Evolutionary conservation across 108 stramenopile species (phyloP), one percentile per base, ranked within the genome.

Genomic region (Nannochloropsis granulata): DNA sequence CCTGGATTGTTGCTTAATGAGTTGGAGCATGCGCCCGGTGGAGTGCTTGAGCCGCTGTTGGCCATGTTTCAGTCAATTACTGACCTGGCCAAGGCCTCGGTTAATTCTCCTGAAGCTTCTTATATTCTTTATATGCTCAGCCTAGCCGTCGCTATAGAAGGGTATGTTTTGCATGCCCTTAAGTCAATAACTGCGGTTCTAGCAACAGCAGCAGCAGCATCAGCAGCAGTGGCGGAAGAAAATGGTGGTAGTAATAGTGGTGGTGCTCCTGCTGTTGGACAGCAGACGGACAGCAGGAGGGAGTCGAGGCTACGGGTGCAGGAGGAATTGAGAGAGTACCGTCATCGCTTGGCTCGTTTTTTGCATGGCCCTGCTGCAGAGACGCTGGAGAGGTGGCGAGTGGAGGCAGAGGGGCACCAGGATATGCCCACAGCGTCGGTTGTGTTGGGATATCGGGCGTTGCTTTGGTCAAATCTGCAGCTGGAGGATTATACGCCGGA

Each of bases 81-180:
- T 79, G 84, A 84, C 34, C 34, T 84, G 12, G 84, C 84, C 14
- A 79, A 84, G 24, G 84, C 84, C 25, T 81, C 84, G 14, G 84
- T 84, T 11, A 26, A 84, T 23, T 84, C 84, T 8, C 84, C 84
- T 12, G 84, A 84, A 23, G 84, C 84, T 13, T 79, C 84, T 21
- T 44, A 80, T 0, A 80, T 79, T 8, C 43, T 84, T 0, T 84
- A 84, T 42, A 26, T 84, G 43, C 80, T 84, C 19, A 79, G 80
- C 79, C 34, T 84, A 7, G 84, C 84, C 7, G 24, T 84, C 12
- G 84, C 79, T 25, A 79, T 81, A 8, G 79, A 84, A 19, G 79
- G 79, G 43, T 84, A 80, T 34, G 79, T 84, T 11, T 23, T 81
- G 7, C 13, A 80, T 42, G 84, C 44, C n/a, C 56, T 71, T 10